These are phyloP conservation scores for Crucibulum laeve DNA, from an alignment of 768 basidiomycete genomes.

Conservation along the genomic window DNA sequence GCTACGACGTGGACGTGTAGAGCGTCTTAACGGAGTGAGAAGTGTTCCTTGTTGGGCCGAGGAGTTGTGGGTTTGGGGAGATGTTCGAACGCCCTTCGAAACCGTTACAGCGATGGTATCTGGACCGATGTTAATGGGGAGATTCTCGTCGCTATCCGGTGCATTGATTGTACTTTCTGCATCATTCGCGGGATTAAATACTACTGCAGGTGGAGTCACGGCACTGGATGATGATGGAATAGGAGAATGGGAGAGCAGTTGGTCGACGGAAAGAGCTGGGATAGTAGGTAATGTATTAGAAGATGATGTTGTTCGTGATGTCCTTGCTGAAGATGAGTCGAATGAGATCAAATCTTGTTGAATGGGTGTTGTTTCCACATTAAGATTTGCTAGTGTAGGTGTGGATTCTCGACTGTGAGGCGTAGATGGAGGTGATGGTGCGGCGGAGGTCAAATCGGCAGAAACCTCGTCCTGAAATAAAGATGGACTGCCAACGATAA, in stretches of 20 bases:
- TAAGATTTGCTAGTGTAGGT: not conserved
- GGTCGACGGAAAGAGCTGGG: constrained; percentile 21
- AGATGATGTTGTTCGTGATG: constrained; percentile 11
- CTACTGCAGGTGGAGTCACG: not conserved
- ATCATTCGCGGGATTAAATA: too few species aligned
- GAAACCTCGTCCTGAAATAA: too few species aligned
- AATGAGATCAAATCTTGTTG: constrained; percentile 21
- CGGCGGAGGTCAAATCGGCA: too few species aligned
- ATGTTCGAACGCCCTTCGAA: too few species aligned
- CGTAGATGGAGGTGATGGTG: too few species aligned
- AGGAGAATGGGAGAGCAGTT: constrained; percentile 17
- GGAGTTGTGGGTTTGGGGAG: too few species aligned
- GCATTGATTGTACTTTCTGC: too few species aligned
- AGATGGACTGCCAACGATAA: too few species aligned
- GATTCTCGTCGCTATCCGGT: too few species aligned
- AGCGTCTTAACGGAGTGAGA: constrained; percentile 28
- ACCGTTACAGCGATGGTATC: too few species aligned
- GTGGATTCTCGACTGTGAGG: not conserved
- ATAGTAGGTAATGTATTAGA: constrained; percentile 3
- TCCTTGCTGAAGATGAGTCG: constrained; percentile 33
- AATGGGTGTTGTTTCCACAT: not conserved
- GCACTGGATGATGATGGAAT: not conserved
- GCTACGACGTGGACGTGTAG: constrained; percentile 30
- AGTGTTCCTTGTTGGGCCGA: too few species aligned
- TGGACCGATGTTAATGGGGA: too few species aligned